Conservation (phyloP, 768 basidiomycete species). For the Leccinum subgranulosum region DNA sequence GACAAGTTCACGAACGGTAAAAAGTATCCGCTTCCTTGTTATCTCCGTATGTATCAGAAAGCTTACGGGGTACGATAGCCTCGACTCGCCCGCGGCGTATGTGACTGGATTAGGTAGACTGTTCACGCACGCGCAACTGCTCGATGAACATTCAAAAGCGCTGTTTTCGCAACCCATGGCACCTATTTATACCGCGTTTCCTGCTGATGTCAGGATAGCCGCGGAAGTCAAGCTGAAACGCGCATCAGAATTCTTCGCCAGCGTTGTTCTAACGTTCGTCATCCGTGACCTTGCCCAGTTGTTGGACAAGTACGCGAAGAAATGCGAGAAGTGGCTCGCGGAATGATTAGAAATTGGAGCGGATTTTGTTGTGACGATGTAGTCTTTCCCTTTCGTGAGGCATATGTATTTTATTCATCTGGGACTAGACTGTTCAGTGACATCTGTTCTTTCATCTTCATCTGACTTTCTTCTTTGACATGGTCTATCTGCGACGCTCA, state of each 20-base stretch:
- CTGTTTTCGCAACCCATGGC: slow-evolving; percentile 61
- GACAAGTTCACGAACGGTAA: slow-evolving; percentile 88
- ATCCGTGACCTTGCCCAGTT: slow-evolving; percentile 82
- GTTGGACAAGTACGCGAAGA: slow-evolving; percentile 91
- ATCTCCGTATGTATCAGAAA: slow-evolving; percentile 9
- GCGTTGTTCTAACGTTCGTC: slow-evolving; percentile 85
- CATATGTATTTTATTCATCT: slow-evolving; percentile 34
- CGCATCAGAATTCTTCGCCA: slow-evolving; percentile 89
- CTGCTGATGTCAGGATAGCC: slow-evolving; percentile 55
- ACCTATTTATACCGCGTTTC: slow-evolving; percentile 71
- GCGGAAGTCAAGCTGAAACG: slow-evolving; percentile 76
- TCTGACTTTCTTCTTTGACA: slow-evolving; percentile 19
- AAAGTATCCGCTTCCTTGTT: slow-evolving; percentile 52
- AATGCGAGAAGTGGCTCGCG: slow-evolving; percentile 88
- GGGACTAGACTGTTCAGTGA: slow-evolving; percentile 32
- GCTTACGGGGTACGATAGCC: slow-evolving; percentile 40
- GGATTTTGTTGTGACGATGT: slow-evolving; percentile 27
- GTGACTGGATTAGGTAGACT: slow-evolving; percentile 72
- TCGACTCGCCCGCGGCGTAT: slow-evolving; percentile 86
- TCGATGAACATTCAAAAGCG: slow-evolving; percentile 85
- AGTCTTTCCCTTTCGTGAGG: slow-evolving; percentile 18
- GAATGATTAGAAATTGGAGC: slow-evolving; percentile 47
- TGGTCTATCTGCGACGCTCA: slow-evolving; percentile 11
- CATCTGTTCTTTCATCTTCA: slow-evolving; percentile 30
- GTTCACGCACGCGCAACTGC: slow-evolving; percentile 71